phyloP scores from a whole-genome alignment of 352 stramenopile species.

The Hyaloperonospora brassicae region DNA sequence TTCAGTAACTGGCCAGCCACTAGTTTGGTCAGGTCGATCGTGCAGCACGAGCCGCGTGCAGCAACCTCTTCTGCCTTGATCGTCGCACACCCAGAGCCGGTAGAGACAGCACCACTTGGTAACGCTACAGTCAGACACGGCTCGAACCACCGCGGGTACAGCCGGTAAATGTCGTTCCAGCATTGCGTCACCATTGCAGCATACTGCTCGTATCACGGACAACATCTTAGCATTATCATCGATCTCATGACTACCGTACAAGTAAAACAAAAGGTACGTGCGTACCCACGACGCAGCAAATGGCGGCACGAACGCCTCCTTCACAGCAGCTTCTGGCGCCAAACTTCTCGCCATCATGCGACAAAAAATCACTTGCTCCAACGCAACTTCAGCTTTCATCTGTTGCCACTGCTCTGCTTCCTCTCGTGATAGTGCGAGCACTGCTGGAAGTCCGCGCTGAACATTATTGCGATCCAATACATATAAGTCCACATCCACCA shows the following conservation, averaged over 20 bases:
- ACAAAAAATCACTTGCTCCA: slow-evolving; percentile 34
- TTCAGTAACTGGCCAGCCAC: slow-evolving; percentile 10
- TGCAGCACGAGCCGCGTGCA: slow-evolving; percentile 21
- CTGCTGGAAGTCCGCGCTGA: too few relatives aligned
- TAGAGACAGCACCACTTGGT: slow-evolving; percentile 2
- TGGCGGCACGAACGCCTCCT: slow-evolving; percentile 12
- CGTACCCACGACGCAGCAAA: slow-evolving; percentile 28
- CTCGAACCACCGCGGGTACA: slow-evolving; percentile 63
- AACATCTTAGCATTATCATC: not conserved
- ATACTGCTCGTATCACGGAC: slow-evolving; percentile 20
- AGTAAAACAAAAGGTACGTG: too few relatives aligned
- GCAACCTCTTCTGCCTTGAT: slow-evolving; percentile 45
- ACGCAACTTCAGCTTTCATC: slow-evolving; percentile 27
- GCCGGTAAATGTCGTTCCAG: slow-evolving; percentile 50
- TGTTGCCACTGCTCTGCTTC: slow-evolving; percentile 33
- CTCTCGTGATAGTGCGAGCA: slow-evolving; percentile 1
- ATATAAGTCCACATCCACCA: too few relatives aligned
- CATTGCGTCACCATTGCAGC: slow-evolving; percentile 32
- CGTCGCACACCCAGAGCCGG: not conserved
- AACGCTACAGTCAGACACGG: slow-evolving; percentile 29
- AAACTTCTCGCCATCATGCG: slow-evolving; percentile 17
- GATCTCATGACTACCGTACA: not conserved
- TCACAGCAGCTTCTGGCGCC: slow-evolving; percentile 12
- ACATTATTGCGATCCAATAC: too few relatives aligned
- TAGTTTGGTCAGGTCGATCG: slow-evolving; percentile 11